Evolutionary conservation across 139 green algal species (phyloP), one percentile per base, ranked within the genome.

Genomic region (Coccomyxa sp.): DNA sequence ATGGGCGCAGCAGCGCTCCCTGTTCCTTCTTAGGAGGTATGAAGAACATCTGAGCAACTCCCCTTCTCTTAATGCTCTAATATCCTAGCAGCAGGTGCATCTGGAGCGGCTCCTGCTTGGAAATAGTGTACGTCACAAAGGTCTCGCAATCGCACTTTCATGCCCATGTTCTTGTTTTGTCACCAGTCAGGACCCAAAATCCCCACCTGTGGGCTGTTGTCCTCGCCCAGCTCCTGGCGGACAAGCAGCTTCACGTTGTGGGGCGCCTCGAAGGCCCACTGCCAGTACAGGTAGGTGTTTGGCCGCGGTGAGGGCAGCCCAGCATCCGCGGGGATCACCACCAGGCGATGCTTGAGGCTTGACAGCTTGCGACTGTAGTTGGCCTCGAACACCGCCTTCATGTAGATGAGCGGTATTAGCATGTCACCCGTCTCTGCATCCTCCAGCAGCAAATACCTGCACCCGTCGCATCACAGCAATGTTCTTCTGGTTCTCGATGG

Each of bases 341-440:
- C 87, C 51, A 86, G 63, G 28, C 90, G 82, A 75, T 92, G 59
- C 86, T 91, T 93, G 74, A 92, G 31, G 30, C 77, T 86, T 0
- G 86, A 85, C 45, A 93, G 86, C 85, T 93, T 93, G 57, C 90
- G 82, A 23, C 83, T 90, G 85, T 93, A 93, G 82, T 93, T 93
- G 30, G 83, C 88, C 77, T 85, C 87, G 71, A 93, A 83, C 12
- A 93, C 58, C 17, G 31, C 25, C 84, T 92, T 91, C 85, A 93
- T 90, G 85, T 93, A 92, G 58, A 93, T 86, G 25, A 93, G 88
- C 16, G 90, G 90, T 82, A 93, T 85, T 16, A 93, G 82, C n/a
- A 93, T 76, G 67, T 93, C 90, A 0, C 90, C 90, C 10, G 90
- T 93, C n/a, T 93, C 90, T 4, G 31, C n/a, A 58, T 93, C 90